Conservation (phyloP, 202 grass and related monocot genomes). For the Setaria viridis region DNA sequence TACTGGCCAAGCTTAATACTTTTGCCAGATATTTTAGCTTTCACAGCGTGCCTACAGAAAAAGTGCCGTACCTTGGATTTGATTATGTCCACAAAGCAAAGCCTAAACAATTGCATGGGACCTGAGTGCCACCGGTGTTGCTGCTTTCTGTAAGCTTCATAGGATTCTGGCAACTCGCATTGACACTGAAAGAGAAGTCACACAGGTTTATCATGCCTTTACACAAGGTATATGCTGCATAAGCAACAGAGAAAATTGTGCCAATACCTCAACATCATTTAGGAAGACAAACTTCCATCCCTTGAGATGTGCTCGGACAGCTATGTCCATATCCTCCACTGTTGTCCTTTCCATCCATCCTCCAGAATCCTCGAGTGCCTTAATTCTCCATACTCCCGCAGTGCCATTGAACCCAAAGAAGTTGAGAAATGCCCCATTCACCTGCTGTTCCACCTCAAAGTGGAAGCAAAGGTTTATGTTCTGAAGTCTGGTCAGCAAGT, state of each 20-base stretch:
- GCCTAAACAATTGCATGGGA: constrained; percentile 87
- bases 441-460: constrained; percentile 94
- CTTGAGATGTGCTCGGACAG: constrained; percentile 85
- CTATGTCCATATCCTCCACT: constrained; percentile 93
- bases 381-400: constrained; percentile 87
- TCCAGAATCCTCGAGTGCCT: constrained; percentile 88
- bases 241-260: constrained; percentile 3
- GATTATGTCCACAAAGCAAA: constrained; percentile 83
- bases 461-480: constrained; percentile 87
- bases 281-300: constrained; percentile 93
- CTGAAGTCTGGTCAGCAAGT: constrained; percentile 79
- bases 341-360: constrained; percentile 94
- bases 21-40: constrained; percentile 38
- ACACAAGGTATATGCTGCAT: constrained; percentile 8
- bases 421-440: constrained; percentile 77
- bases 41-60: background rate
- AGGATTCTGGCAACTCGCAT: constrained; percentile 90
- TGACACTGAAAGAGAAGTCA: constrained; percentile 62
- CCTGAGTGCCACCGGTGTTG: constrained; percentile 92
- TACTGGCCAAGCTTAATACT: constrained; percentile 3
- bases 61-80: constrained; percentile 65
- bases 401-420: constrained; percentile 95
- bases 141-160: constrained; percentile 85
- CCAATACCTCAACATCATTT: constrained; percentile 84
- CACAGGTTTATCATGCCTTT: constrained; percentile 16